Evolutionary conservation across 371 early-diverging fungal species (phyloP), one percentile per base, ranked within the genome.

Genomic region (Basidiobolus meristosporus): DNA sequence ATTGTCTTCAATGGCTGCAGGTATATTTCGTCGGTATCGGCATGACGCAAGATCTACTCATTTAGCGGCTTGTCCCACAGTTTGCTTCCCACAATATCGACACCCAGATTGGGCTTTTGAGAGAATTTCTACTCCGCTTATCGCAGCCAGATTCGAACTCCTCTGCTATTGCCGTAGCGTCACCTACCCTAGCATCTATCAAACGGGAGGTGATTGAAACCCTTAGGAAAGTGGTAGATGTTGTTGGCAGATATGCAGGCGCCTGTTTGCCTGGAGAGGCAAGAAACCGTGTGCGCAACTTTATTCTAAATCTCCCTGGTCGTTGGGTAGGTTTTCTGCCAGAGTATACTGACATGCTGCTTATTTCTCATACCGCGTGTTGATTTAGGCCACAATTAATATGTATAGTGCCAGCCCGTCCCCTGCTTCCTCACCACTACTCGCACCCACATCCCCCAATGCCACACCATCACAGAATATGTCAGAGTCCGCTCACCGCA

Each of bases 161-260:
- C n/a, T n/a, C n/a, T n/a, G n/a, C n/a, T n/a, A n/a, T n/a, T n/a
- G n/a, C n/a, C n/a, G n/a, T n/a, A n/a, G n/a, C n/a, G n/a, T n/a
- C n/a, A n/a, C n/a, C n/a, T n/a, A 60, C 60, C 0, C 50, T 87
- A 17, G 62, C 65, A 0, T 42, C 56, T 3, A 73, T 85, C 42
- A 78, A 78, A 42, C 70, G 71, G 23, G 92, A 91, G 45, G 73
- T 91, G 0, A 77, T 88, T 0, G 75, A 77, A 41, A 88, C 90
- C 0, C 60, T 93, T 16, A 70, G 87, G 32, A 75, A 75, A 34
- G 92, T 89, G 1, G 84, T 93, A 5, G 83, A 78, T 18, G 76
- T 91, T 12, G 66, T 93, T 30, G 77, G 77, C 22, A 71, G 76
- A 40, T 86, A 93, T 50, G 90, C 95, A 5, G 80, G 83, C 6